Conservation (phyloP, 805 yeast species). For the Scheffersomyces ergatensis region DNA sequence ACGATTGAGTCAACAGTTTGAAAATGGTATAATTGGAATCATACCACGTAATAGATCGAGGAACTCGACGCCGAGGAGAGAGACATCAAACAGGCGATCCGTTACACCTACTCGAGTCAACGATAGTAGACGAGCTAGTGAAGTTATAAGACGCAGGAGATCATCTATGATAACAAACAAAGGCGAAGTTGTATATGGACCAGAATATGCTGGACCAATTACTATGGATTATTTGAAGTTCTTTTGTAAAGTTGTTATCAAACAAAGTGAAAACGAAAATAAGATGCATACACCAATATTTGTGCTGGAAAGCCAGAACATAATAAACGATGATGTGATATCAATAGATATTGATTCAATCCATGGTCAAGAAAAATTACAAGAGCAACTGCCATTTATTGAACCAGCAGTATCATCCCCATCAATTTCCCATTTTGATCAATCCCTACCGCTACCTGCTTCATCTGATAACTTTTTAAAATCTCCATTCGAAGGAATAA, state of each 20-base stretch:
- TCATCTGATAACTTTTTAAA: slow-evolving; percentile 2
- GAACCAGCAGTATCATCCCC: slow-evolving; percentile 9
- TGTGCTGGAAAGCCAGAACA: too few relatives aligned
- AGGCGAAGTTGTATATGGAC: slow-evolving; percentile 24
- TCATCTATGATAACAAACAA: slow-evolving; percentile 21
- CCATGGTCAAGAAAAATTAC: slow-evolving; percentile 7
- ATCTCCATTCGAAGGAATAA: neutral
- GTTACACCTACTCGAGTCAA: slow-evolving; percentile 9
- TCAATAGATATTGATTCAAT: too few relatives aligned
- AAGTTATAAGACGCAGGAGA: slow-evolving; percentile 16
- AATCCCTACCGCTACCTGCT: slow-evolving; percentile 29
- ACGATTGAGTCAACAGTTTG: slow-evolving; percentile 4
- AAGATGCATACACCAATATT: too few relatives aligned
- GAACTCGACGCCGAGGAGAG: neutral
- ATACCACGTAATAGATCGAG: neutral
- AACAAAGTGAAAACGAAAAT: slow-evolving; percentile 6
- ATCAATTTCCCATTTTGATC: slow-evolving; percentile 17
- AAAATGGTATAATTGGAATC: neutral
- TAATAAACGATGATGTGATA: too few relatives aligned
- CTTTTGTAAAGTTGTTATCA: slow-evolving; percentile 27
- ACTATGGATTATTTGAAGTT: slow-evolving; percentile 35
- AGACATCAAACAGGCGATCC: neutral
- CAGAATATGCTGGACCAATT: slow-evolving; percentile 33
- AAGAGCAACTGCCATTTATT: neutral
- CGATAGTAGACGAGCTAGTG: neutral